phyloP scores from a whole-genome alignment of 495 filamentous ascomycete species.

The Xylaria nigripes region DNA sequence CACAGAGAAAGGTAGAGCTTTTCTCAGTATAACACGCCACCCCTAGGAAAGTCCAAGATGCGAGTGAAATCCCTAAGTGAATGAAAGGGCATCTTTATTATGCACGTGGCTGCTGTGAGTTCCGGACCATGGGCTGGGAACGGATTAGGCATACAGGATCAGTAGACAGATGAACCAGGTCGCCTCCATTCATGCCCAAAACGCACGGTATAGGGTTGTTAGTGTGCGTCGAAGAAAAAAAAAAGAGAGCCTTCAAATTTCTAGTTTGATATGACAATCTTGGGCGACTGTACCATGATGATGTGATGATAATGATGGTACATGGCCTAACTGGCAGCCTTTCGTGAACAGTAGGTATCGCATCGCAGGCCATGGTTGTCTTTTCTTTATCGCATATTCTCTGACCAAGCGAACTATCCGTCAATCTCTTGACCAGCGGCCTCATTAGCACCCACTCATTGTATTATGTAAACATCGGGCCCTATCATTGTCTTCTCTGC shows the following conservation, averaged over 20 bases:
- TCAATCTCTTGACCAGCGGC: not conserved
- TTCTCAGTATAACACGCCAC: not conserved
- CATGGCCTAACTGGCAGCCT: not conserved
- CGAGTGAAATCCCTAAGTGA: slow-evolving; percentile 12
- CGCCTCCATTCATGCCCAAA: not conserved
- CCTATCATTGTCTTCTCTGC: not conserved
- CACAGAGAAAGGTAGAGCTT: slow-evolving; percentile 47
- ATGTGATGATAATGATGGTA: slow-evolving; percentile 8
- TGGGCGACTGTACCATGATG: not conserved
- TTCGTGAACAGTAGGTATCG: not conserved
- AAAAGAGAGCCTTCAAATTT: slow-evolving; percentile 2
- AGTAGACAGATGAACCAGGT: not conserved
- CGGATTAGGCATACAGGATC: not conserved
- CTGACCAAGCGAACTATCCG: not conserved
- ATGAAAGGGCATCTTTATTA: slow-evolving; percentile 3
- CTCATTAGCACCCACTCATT: not conserved
- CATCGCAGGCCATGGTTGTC: not conserved
- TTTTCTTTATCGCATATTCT: not conserved
- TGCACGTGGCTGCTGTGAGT: not conserved
- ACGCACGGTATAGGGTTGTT: not conserved
- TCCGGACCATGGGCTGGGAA: not conserved
- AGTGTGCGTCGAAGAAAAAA: not conserved
- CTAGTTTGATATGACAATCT: not conserved
- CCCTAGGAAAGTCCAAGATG: not conserved
- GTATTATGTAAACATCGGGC: not conserved